Conservation (phyloP, 2,329 filamentous ascomycete species). For the Penicillium sp. region DNA sequence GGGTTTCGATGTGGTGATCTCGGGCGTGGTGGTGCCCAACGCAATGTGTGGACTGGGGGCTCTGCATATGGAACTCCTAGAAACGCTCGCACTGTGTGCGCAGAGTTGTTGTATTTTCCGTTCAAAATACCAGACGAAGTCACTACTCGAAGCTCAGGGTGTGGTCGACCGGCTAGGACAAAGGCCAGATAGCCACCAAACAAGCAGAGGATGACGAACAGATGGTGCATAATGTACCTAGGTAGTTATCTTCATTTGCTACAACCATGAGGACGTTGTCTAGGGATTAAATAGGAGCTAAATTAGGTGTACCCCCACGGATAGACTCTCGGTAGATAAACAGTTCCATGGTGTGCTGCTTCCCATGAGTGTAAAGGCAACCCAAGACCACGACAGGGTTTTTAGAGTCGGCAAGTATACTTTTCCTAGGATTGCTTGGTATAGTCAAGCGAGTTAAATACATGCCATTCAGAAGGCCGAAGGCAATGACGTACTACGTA, state of each 20-base stretch:
- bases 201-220: neutral
- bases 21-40: slow-evolving; percentile 40
- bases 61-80: slow-evolving; percentile 49
- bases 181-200: neutral
- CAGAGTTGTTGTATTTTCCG: slow-evolving; percentile 19
- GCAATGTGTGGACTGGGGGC: slow-evolving; percentile 43
- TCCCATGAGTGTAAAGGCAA: neutral
- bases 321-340: neutral
- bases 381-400: neutral
- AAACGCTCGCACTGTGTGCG: slow-evolving; percentile 31
- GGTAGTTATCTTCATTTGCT: neutral
- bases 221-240: neutral
- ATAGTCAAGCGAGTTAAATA: neutral
- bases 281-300: too few relatives aligned
- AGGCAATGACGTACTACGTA: neutral
- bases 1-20: slow-evolving; percentile 27
- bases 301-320: neutral
- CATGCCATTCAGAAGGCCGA: too few relatives aligned
- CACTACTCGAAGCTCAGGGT: slow-evolving; percentile 6
- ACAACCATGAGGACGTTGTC: too few relatives aligned
- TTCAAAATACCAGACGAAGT: slow-evolving; percentile 19
- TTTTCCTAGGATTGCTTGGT: neutral
- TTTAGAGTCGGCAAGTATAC: neutral
- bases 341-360: neutral
- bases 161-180: neutral